A percentile compares a stretch with the other conserved stretches of the same genome.
phyloP scores from a whole-genome alignment of 305 asterid species.

The Fraxinus latifolia region DNA sequence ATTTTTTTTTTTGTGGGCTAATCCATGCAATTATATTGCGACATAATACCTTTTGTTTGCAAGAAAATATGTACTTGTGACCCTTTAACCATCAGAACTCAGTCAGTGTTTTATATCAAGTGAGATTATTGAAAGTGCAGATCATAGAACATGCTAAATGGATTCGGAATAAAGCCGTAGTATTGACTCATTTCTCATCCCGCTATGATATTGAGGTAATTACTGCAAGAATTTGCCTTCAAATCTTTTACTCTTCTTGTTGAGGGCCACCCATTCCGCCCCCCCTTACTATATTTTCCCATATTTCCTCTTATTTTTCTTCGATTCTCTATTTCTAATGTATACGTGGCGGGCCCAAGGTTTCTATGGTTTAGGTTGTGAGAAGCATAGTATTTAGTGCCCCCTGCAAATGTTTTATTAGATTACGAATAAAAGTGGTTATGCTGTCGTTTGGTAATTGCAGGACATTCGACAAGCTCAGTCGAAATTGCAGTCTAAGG shows the following conservation, averaged over 20 bases:
- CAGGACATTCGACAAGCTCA: conserved; percentile 89
- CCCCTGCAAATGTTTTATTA: neutral
- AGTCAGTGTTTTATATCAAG: neutral
- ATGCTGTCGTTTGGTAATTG: conserved; percentile 12
- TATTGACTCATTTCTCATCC: conserved; percentile 89
- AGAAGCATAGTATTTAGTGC: neutral
- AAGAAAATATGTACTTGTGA: conserved; percentile 9
- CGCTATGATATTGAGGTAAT: conserved; percentile 89
- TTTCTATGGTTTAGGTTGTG: neutral
- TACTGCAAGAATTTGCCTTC: neutral
- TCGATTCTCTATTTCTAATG: neutral
- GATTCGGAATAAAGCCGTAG: conserved; percentile 73
- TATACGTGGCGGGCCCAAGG: neutral
- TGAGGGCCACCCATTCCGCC: neutral
- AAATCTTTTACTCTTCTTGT: neutral
- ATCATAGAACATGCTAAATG: conserved; percentile 77
- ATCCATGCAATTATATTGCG: neutral
- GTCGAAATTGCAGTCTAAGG: conserved; percentile 61
- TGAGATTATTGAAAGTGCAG: conserved; percentile 41
- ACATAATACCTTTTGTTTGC: neutral
- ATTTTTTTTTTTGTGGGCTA: neutral
- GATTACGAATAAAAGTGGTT: neutral
- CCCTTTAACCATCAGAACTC: neutral
- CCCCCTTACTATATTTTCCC: neutral
- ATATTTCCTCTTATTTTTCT: neutral